A percentile compares a stretch with the other conserved stretches of the same genome.
These are phyloP conservation scores for Fusarium brachygibbosum DNA, from an alignment of 2,329 filamentous ascomycete genomes.

Conservation along the genomic window DNA sequence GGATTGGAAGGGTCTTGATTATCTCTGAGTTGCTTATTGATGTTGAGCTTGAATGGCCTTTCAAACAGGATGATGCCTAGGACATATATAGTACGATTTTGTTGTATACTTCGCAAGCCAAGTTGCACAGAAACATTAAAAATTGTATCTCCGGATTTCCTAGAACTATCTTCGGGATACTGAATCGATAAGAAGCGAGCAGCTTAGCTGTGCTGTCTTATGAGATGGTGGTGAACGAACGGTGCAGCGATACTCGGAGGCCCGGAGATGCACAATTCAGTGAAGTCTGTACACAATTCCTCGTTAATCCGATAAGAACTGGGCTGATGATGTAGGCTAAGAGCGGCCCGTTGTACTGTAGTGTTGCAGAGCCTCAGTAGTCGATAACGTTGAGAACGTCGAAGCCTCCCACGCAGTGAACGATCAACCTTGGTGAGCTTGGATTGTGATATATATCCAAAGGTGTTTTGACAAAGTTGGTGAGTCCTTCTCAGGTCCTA, in stretches of 20 bases:
- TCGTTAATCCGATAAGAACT: conserved; percentile 46
- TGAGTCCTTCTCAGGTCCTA: conserved; percentile 1
- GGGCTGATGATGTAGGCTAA: conserved; percentile 31
- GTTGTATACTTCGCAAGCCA: conserved; percentile 14
- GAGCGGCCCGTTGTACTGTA: conserved; percentile 33
- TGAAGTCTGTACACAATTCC: conserved; percentile 14
- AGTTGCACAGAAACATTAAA: conserved; percentile 7
- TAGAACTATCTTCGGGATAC: conserved; percentile 28
- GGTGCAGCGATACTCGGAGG: conserved; percentile 40
- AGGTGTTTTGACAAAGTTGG: neutral
- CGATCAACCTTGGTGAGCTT: neutral
- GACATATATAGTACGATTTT: conserved; percentile 42
- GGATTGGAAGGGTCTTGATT: conserved; percentile 1
- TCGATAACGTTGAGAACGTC: conserved; percentile 19
- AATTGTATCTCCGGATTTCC: conserved; percentile 48
- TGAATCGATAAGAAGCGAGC: conserved; percentile 39
- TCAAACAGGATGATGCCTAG: conserved; percentile 17
- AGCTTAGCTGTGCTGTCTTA: conserved; percentile 29
- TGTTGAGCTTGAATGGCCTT: conserved; percentile 29
- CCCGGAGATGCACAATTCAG: conserved; percentile 45
- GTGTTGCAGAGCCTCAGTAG: conserved; percentile 29
- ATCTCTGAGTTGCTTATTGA: conserved; percentile 30
- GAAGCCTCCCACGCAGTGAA: neutral
- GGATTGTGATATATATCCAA: conserved; percentile 5
- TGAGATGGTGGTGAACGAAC: conserved; percentile 19